Evolutionary conservation across 2,329 filamentous ascomycete species (phyloP).

Genomic region (Fusarium clavum): DNA sequence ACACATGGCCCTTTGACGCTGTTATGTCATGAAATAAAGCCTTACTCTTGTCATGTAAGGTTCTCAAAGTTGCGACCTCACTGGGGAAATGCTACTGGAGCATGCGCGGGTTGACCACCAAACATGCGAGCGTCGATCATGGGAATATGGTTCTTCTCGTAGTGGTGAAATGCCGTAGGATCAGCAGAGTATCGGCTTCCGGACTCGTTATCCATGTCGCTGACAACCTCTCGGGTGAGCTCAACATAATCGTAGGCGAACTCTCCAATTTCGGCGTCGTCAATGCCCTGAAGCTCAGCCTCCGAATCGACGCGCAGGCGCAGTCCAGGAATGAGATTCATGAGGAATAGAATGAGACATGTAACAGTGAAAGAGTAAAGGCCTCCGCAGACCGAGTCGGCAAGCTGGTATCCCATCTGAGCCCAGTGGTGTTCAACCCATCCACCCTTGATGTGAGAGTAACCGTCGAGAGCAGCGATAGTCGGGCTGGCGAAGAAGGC

Average conservation of each 20-base stretch:
- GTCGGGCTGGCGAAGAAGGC: slow-evolving; percentile 87
- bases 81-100: slow-evolving; percentile 41
- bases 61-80: slow-evolving; percentile 9
- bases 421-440: slow-evolving; percentile 88
- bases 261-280: slow-evolving; percentile 91
- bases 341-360: slow-evolving; percentile 81
- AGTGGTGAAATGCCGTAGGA: slow-evolving; percentile 54
- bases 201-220: slow-evolving; percentile 59
- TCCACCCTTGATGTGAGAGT: slow-evolving; percentile 75
- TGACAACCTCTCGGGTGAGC: slow-evolving; percentile 70
- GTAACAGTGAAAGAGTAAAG: slow-evolving; percentile 83
- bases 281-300: slow-evolving; percentile 85
- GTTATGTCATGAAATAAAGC: background rate
- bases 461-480: slow-evolving; percentile 83
- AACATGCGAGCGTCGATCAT: slow-evolving; percentile 60
- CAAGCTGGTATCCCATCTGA: slow-evolving; percentile 85
- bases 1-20: slow-evolving; percentile 4
- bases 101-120: slow-evolving; percentile 44
- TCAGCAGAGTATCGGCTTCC: slow-evolving; percentile 58
- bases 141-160: slow-evolving; percentile 63
- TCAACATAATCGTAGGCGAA: slow-evolving; percentile 97
- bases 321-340: slow-evolving; percentile 82
- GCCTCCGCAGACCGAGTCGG: slow-evolving; percentile 81
- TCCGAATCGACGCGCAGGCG: slow-evolving; percentile 80
- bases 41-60: background rate